These are phyloP conservation scores for Plicaturopsis crispa DNA, from an alignment of 768 basidiomycete species.

Conservation along the genomic window DNA sequence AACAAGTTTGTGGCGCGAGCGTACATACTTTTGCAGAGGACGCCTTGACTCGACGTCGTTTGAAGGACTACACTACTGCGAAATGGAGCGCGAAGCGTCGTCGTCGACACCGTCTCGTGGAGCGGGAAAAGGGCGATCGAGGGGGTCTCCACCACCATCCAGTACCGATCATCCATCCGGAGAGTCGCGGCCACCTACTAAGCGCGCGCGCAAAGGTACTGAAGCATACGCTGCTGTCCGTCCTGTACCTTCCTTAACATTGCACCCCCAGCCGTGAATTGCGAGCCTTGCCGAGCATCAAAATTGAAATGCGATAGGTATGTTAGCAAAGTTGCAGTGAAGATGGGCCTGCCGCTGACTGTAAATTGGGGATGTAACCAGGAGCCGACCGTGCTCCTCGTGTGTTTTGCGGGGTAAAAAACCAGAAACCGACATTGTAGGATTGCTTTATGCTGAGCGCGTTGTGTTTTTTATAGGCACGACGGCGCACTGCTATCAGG, in stretches of 20 bases:
- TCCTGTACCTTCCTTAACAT: no score
- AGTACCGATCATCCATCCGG: conserved; percentile 32
- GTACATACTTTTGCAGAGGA: no score
- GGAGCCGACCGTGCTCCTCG: conserved; percentile 84
- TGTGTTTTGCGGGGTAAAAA: conserved; percentile 77
- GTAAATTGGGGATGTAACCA: conserved; percentile 21
- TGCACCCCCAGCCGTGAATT: no score
- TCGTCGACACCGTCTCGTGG: background rate
- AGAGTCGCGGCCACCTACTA: conserved; percentile 64
- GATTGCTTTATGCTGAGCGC: no score
- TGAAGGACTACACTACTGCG: no score
- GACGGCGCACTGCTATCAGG: conserved; percentile 73
- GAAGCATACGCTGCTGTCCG: no score
- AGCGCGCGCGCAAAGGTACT: conserved; percentile 80
- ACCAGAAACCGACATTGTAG: no score
- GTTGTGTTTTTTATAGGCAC: conserved; percentile 63
- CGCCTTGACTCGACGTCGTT: no score
- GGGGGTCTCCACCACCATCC: no score
- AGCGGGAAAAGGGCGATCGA: background rate
- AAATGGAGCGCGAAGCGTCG: no score
- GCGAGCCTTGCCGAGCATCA: conserved; percentile 81
- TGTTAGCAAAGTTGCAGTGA: conserved; percentile 16
- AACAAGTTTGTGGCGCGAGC: conserved; percentile 12
- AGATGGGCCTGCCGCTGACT: no score
- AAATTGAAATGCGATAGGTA: conserved; percentile 88